These are phyloP conservation scores for Phaeosphaeriaceae sp. DNA, from an alignment of 2,329 filamentous ascomycete species.

Conservation along the genomic window DNA sequence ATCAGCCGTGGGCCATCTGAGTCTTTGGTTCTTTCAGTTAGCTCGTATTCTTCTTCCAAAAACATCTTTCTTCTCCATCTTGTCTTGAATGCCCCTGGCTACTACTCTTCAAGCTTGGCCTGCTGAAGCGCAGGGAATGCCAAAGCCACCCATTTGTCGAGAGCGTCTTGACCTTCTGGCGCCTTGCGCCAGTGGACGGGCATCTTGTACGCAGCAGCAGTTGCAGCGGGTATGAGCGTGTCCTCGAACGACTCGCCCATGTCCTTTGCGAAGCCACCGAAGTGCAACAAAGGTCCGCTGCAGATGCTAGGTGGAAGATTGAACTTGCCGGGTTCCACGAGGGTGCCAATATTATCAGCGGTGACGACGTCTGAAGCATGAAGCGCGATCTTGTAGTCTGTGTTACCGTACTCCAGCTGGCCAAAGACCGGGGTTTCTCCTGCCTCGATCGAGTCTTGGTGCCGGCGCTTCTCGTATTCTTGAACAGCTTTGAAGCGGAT, in stretches of 20 bases:
- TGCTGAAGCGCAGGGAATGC: neutral
- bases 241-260: neutral
- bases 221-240: slow-evolving; percentile 3
- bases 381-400: slow-evolving; percentile 13
- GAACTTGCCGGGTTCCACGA: slow-evolving; percentile 7
- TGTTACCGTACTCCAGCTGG: slow-evolving; percentile 21
- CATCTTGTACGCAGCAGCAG: slow-evolving; percentile 4
- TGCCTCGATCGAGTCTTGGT: neutral
- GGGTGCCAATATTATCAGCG: slow-evolving; percentile 11
- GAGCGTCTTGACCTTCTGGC: neutral
- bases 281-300: slow-evolving; percentile 9
- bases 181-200: neutral
- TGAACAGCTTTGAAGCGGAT: slow-evolving; percentile 18
- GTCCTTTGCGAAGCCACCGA: slow-evolving; percentile 12
- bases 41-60: too few relatives aligned
- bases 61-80: neutral
- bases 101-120: neutral
- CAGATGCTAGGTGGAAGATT: slow-evolving; percentile 1
- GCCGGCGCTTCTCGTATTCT: slow-evolving; percentile 13
- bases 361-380: slow-evolving; percentile 7
- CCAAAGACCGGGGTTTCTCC: slow-evolving; percentile 1
- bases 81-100: neutral
- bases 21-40: too few relatives aligned
- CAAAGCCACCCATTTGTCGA: neutral
- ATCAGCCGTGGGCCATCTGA: too few relatives aligned